These are phyloP conservation scores for Dioscorea zingiberensis DNA, from an alignment of 106 monocot species.

Conservation along the genomic window DNA sequence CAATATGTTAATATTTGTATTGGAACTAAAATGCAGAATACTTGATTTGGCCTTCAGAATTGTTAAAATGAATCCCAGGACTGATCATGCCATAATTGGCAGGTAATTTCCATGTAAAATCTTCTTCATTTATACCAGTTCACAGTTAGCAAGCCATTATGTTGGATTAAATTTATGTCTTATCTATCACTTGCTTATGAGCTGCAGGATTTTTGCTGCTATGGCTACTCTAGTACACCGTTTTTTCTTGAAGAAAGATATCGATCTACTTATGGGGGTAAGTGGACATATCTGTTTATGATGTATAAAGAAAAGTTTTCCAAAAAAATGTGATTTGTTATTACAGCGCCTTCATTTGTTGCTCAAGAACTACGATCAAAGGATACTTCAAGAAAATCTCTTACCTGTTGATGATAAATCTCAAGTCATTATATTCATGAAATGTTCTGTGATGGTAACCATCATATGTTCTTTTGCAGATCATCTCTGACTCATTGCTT, in stretches of 20 bases:
- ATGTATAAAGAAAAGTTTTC: not conserved
- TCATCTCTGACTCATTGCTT: constrained; percentile 24
- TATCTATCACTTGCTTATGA: too few relatives aligned
- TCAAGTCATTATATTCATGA: not conserved
- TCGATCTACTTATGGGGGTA: constrained; percentile 40
- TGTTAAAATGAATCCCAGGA: constrained; percentile 17
- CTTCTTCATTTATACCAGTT: not conserved
- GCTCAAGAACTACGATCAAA: not conserved
- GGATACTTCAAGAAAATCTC: not conserved
- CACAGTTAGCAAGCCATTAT: too few relatives aligned
- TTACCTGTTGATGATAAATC: not conserved
- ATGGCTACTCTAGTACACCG: constrained; percentile 16
- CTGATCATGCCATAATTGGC: constrained; percentile 9
- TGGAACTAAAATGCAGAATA: constrained; percentile 23
- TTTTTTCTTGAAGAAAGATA: constrained; percentile 31
- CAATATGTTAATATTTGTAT: not conserved
- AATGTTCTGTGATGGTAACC: not conserved
- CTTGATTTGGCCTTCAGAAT: constrained; percentile 19
- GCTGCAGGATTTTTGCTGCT: constrained; percentile 28
- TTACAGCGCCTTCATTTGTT: not conserved
- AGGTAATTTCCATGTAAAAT: constrained; percentile 22
- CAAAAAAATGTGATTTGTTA: too few relatives aligned
- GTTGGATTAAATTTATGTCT: too few relatives aligned
- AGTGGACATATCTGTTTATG: not conserved
- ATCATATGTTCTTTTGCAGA: constrained; percentile 19